Percentiles rank a stretch among this genome's conserved stretches.
These are phyloP conservation scores for Neurospora cerealis DNA, from an alignment of 495 filamentous ascomycete species.

Conservation along the genomic window DNA sequence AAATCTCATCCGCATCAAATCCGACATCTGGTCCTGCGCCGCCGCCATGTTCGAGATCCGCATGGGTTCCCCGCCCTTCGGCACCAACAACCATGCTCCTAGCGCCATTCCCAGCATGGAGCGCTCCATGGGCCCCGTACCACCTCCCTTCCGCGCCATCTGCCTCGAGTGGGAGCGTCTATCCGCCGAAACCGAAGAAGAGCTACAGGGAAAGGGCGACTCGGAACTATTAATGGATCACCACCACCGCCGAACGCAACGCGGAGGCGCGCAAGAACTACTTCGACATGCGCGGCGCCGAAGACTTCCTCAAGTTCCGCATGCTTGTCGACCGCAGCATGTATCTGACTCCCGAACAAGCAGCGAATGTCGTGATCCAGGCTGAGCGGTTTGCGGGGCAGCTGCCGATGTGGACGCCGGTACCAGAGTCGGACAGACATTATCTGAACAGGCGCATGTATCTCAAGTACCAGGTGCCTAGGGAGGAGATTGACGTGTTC, in stretches of 20 bases:
- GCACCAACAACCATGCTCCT: not conserved
- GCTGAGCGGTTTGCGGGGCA: not conserved
- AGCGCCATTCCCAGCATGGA: constrained; percentile 2
- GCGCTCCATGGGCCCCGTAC: constrained; percentile 10
- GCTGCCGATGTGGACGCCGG: not conserved
- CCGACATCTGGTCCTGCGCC: constrained; percentile 20
- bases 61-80: not conserved
- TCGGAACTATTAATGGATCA: not conserved
- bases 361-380: not conserved
- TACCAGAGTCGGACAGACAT: not conserved
- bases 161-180: not conserved
- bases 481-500: not conserved
- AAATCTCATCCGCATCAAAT: not conserved
- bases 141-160: not conserved
- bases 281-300: constrained; percentile 29
- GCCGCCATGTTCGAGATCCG: constrained; percentile 11
- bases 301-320: constrained; percentile 7
- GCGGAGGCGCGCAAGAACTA: constrained; percentile 18
- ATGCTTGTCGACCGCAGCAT: not conserved
- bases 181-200: not conserved
- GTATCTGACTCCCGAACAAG: not conserved
- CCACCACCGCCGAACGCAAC: not conserved
- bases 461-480: not conserved
- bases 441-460: not conserved
- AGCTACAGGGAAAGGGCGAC: not conserved